phyloP scores from a whole-genome alignment of 2,329 filamentous ascomycete species.

The Cercospora citrullina region DNA sequence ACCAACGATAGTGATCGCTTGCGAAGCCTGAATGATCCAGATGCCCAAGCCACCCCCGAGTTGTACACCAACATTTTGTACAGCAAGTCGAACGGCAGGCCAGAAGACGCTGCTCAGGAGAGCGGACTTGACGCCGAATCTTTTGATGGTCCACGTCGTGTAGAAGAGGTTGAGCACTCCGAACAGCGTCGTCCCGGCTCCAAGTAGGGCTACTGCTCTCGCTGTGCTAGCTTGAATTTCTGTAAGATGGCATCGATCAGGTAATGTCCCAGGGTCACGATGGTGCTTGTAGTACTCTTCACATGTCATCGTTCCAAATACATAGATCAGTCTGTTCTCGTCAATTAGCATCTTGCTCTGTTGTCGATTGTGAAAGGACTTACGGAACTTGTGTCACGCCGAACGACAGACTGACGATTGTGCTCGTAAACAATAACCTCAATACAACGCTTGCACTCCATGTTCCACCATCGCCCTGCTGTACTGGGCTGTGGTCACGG shows the following conservation, averaged over 20 bases:
- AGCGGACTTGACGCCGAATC: slow-evolving; percentile 62
- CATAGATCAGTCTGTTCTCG: slow-evolving; percentile 53
- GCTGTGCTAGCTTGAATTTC: slow-evolving; percentile 67
- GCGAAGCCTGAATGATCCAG: slow-evolving; percentile 65
- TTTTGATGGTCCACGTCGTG: slow-evolving; percentile 66
- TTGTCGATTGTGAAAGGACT: slow-evolving; percentile 7
- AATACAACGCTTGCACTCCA: slow-evolving; percentile 39
- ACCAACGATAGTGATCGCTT: slow-evolving; percentile 67
- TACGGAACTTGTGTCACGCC: slow-evolving; percentile 52
- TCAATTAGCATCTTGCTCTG: background rate
- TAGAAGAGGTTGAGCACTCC: slow-evolving; percentile 68
- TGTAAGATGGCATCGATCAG: slow-evolving; percentile 59
- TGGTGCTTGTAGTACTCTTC: slow-evolving; percentile 66
- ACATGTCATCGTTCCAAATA: slow-evolving; percentile 71
- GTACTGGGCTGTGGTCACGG: background rate
- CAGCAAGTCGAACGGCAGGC: slow-evolving; percentile 62
- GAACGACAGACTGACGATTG: slow-evolving; percentile 58
- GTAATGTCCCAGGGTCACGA: slow-evolving; percentile 47
- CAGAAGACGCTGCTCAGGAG: slow-evolving; percentile 64
- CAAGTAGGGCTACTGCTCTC: slow-evolving; percentile 62
- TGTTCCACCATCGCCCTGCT: background rate
- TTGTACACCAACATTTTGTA: slow-evolving; percentile 65
- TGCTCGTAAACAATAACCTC: slow-evolving; percentile 58
- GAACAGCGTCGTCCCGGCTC: slow-evolving; percentile 67
- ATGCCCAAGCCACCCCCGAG: slow-evolving; percentile 64